Base-by-base conservation (phyloP, 2,329 filamentous ascomycete genomes). In the Colletotrichum filicis region DNA sequence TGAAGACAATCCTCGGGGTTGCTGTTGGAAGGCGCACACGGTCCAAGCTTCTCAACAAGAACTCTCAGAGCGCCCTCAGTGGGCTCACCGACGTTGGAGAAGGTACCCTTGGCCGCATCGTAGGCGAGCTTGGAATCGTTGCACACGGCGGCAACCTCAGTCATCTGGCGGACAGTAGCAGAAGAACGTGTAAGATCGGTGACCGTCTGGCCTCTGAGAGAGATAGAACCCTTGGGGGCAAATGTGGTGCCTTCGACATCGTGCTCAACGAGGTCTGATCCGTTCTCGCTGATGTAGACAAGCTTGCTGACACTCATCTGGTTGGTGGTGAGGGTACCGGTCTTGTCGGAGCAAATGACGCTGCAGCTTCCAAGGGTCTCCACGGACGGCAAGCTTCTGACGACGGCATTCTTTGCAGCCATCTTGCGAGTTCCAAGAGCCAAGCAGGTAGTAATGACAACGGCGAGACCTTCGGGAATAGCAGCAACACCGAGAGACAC, bases 321-420 rank as follows among this genome's bases (percentile, higher is more conserved):
- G 85, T 99, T 99, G 53, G 97, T 99, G 12, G 97, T 99, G 81
- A 99, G 86, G 61, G 97, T 99, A 77, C 97, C 97, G 5, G 97
- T 99, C 88, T 99, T 99, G 88, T 99, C 97, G 4, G 97, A 99
- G 87, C 97, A 99, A 82, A 99, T 98, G 70, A 99, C 95, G 80
- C 97, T 99, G 90, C 97, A 99, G 89, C 97, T 99, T 81, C 97
- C 97, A 66, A 99, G 89, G 14, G 97, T 99, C 85, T 99, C 97
- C 65, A 99, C 97, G 1, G 97, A 99, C 24, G 97, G 97, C 78
- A 99, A 87, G 81, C 95, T 98, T 83, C 97, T 92, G 71, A 99
- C 97, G 49, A 99, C 95, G 8, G 97, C 97, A 80, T 98, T 98
- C 88, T 98, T 98, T 73, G 95, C 94, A 24, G 97, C 97, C 97